phyloP scores from a whole-genome alignment of 352 stramenopile species.

The Thalassiosira mediterranea region DNA sequence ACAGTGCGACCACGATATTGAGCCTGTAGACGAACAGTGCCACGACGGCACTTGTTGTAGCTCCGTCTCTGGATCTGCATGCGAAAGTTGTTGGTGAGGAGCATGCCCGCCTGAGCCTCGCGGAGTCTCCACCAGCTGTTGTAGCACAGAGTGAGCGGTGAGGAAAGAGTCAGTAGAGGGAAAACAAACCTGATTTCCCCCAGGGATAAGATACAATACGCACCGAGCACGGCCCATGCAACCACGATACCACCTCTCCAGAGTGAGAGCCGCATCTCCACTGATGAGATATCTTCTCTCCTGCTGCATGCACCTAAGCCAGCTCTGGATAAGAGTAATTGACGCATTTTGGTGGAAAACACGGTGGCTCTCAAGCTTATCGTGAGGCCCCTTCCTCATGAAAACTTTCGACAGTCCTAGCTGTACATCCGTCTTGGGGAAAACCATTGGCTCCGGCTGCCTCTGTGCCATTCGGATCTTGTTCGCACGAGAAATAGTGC shows the following conservation, averaged over 20 bases:
- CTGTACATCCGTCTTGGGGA: constrained; percentile 82
- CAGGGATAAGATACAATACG: constrained; percentile 33
- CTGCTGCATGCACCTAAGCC: constrained; percentile 70
- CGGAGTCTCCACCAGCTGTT: constrained; percentile 74
- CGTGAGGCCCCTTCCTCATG: constrained; percentile 92
- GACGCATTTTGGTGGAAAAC: constrained; percentile 77
- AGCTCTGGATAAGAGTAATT: constrained; percentile 81
- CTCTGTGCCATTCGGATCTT: constrained; percentile 77
- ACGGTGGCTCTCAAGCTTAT: constrained; percentile 88
- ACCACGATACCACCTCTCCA: constrained; percentile 82
- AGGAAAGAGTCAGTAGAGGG: constrained; percentile 4
- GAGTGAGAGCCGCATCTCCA: constrained; percentile 61
- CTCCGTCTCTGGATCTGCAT: constrained; percentile 76
- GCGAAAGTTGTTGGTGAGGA: constrained; percentile 81
- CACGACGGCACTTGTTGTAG: constrained; percentile 60
- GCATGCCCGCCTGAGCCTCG: constrained; percentile 61
- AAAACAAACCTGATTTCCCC: constrained; percentile 7
- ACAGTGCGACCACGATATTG: constrained; percentile 64
- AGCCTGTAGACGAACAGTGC: constrained; percentile 71
- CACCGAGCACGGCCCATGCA: constrained; percentile 75
- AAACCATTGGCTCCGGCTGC: constrained; percentile 75
- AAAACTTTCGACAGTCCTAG: constrained; percentile 93
- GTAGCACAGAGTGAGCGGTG: constrained; percentile 3
- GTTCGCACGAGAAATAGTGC: constrained; percentile 68
- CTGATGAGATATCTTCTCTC: constrained; percentile 71